Evolutionary conservation across 2,329 filamentous ascomycete species (phyloP).

Genomic region (Ceratocystis variospora): DNA sequence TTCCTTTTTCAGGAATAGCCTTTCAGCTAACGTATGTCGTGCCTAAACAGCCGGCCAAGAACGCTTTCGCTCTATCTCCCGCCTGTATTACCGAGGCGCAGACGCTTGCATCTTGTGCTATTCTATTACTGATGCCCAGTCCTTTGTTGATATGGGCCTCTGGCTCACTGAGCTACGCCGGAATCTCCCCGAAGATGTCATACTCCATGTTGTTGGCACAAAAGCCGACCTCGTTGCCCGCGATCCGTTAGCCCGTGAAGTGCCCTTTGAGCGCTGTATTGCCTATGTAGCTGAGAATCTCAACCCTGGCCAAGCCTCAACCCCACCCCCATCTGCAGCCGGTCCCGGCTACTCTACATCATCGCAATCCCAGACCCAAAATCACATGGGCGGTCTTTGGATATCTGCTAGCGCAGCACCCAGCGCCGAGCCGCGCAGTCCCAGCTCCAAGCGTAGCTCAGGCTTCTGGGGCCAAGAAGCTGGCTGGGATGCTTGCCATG

Average conservation of each 20-base stretch:
- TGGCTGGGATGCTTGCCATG: conserved; percentile 94
- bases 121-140: conserved; percentile 74
- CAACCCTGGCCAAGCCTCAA: conserved; percentile 53
- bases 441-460: conserved; percentile 51
- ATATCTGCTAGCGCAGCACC: conserved; percentile 19
- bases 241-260: conserved; percentile 64
- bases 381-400: conserved; percentile 14
- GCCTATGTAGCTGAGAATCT: conserved; percentile 90
- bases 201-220: conserved; percentile 89
- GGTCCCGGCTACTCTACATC: conserved; percentile 25
- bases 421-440: conserved; percentile 41
- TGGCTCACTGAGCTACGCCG: conserved; percentile 77
- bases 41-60: conserved; percentile 60
- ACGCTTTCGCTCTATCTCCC: conserved; percentile 84
- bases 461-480: conserved; percentile 86
- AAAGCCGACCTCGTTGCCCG: conserved; percentile 82
- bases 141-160: conserved; percentile 81
- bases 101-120: conserved; percentile 92
- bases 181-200: conserved; percentile 63
- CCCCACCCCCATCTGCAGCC: conserved; percentile 51
- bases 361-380: conserved; percentile 22
- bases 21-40: neutral
- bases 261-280: conserved; percentile 91
- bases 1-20: conserved; percentile 4
- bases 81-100: conserved; percentile 90